These are phyloP conservation scores for Dichomitus squalens DNA, from an alignment of 1,284 basidiomycete species.

Conservation along the genomic window DNA sequence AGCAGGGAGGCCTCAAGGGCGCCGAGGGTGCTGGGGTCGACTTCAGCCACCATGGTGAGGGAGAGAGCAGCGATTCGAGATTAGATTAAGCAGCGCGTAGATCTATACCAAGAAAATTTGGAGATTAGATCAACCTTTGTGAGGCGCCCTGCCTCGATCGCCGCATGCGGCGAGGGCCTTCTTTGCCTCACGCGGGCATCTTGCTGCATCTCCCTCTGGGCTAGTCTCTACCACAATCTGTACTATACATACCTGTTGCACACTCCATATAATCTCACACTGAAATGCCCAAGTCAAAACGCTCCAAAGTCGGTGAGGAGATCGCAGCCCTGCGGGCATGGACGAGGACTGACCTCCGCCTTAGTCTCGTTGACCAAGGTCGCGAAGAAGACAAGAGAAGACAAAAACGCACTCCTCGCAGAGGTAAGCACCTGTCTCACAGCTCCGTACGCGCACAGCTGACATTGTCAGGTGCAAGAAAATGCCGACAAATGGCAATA, in stretches of 20 bases:
- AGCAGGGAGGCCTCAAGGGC: conserved; percentile 73
- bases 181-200: conserved; percentile 1
- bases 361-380: conserved; percentile 80
- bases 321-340: background rate
- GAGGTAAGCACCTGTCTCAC: conserved; percentile 54
- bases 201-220: background rate
- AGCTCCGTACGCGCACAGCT: background rate
- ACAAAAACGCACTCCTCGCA: conserved; percentile 84
- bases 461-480: conserved; percentile 63
- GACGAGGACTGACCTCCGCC: conserved; percentile 5
- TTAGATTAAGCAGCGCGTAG: conserved; percentile 22
- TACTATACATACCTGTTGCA: conserved; percentile 5
- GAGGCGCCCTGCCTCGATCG: background rate
- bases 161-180: conserved; percentile 13
- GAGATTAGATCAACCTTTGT: conserved; percentile 25
- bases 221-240: conserved; percentile 2
- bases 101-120: conserved; percentile 23
- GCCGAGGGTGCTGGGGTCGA: conserved; percentile 30
- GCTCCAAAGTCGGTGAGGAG: conserved; percentile 71
- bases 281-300: conserved; percentile 87
- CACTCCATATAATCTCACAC: conserved; percentile 7
- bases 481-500: conserved; percentile 88
- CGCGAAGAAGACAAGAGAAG: conserved; percentile 77
- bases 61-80: conserved; percentile 26
- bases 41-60: conserved; percentile 33